phyloP scores from a whole-genome alignment of 148 eudicot genomes.

The Heliamphora exappendiculata region DNA sequence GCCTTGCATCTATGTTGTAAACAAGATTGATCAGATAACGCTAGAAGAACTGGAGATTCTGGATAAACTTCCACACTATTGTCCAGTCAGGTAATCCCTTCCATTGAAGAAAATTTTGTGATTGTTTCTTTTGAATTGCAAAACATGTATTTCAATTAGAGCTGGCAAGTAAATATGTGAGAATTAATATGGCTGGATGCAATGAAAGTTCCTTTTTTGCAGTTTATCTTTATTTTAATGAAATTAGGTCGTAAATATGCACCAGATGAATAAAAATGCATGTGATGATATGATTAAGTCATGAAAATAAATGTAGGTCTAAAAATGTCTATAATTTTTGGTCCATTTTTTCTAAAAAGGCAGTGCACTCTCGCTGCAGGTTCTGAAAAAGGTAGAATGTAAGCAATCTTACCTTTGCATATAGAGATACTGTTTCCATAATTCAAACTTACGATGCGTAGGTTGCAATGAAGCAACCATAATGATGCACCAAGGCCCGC shows the following conservation, averaged over 20 bases:
- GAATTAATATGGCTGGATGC: not conserved
- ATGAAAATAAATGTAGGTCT: not conserved
- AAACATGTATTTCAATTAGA: not conserved
- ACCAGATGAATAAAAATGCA: not conserved
- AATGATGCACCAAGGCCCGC: no score
- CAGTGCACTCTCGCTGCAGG: no score
- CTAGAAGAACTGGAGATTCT: conserved; percentile 91
- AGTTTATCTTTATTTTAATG: not conserved
- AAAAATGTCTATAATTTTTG: not conserved
- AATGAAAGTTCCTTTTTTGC: not conserved
- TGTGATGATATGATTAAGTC: not conserved
- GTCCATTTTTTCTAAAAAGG: not conserved
- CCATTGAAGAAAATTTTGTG: not conserved
- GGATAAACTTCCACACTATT: conserved; percentile 95
- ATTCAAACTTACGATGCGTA: no score
- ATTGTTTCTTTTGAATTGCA: not conserved
- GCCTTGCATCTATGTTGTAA: conserved; percentile 90
- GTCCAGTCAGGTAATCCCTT: conserved; percentile 76
- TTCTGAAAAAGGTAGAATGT: no score
- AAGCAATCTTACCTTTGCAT: no score
- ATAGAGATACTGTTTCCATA: no score
- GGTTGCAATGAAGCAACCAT: no score
- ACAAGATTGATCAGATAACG: conserved; percentile 96
- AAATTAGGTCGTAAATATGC: not conserved
- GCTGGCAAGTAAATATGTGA: not conserved